These are phyloP conservation scores for Solanum megistacrolobum DNA, from an alignment of 257 asterid genomes.

Conservation along the genomic window DNA sequence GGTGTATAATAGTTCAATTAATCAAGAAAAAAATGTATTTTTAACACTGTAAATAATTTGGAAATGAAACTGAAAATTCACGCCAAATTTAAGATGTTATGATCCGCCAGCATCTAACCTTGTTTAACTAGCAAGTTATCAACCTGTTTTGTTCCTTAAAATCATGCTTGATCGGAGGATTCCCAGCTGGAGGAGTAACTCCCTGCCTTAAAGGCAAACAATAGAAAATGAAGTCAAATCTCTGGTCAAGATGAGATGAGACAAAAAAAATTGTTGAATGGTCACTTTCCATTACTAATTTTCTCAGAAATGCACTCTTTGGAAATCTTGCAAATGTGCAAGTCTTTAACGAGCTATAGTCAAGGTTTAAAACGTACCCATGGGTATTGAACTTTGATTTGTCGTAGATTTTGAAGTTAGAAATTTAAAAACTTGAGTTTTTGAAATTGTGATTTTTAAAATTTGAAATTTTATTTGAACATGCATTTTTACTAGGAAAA, in stretches of 20 bases:
- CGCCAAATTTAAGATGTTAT: background rate
- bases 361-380: background rate
- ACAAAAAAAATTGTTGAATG: background rate
- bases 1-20: background rate
- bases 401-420: too few species aligned
- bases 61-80: too few species aligned
- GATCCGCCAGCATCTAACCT: background rate
- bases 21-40: too few species aligned
- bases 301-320: background rate
- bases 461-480: background rate
- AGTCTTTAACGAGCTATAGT: background rate
- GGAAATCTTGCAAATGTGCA: background rate
- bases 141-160: background rate
- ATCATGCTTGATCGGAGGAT: background rate
- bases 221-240: background rate
- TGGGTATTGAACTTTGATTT: background rate
- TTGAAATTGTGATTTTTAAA: too few species aligned
- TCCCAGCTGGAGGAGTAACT: background rate
- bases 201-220: background rate
- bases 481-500: background rate
- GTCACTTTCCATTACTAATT: background rate
- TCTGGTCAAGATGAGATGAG: background rate
- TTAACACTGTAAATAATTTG: too few species aligned
- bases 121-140: background rate
- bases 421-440: too few species aligned